phyloP scores from a whole-genome alignment of 306 rosid species.

The Lotus japonicus region DNA sequence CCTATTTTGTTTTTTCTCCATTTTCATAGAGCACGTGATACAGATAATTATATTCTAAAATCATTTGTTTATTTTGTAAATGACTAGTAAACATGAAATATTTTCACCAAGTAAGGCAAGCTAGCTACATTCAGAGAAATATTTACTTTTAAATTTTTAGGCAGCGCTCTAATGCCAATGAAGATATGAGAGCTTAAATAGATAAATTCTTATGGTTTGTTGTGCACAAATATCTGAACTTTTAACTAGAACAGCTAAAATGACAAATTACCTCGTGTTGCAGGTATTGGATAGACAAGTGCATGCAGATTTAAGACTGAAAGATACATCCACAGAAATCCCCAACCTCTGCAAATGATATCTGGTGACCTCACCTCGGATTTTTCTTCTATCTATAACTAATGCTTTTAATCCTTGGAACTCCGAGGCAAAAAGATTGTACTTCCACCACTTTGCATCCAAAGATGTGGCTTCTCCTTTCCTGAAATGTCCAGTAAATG shows the following conservation, averaged over 20 bases:
- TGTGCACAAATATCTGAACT: not conserved
- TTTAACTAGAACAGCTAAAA: not conserved
- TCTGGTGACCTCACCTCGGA: constrained; percentile 76
- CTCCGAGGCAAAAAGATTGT: constrained; percentile 39
- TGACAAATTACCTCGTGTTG: constrained; percentile 41
- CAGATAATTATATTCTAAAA: not conserved
- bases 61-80: not conserved
- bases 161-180: not conserved
- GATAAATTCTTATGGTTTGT: not conserved
- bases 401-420: constrained; percentile 63
- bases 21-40: not conserved
- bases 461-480: constrained; percentile 44
- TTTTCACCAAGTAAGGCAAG: not conserved
- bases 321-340: constrained; percentile 55
- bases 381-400: constrained; percentile 58
- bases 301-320: constrained; percentile 45
- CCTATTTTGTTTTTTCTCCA: not conserved
- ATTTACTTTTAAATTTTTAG: not conserved
- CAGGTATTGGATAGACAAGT: constrained; percentile 42
- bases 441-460: constrained; percentile 47
- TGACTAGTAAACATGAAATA: not conserved
- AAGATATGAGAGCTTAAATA: not conserved
- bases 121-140: not conserved
- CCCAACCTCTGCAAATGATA: constrained; percentile 80
- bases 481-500: constrained; percentile 70